Evolutionary conservation across 1,139 yeast species (phyloP), one percentile per base, ranked within the genome.

Genomic region (Pichia sp.): DNA sequence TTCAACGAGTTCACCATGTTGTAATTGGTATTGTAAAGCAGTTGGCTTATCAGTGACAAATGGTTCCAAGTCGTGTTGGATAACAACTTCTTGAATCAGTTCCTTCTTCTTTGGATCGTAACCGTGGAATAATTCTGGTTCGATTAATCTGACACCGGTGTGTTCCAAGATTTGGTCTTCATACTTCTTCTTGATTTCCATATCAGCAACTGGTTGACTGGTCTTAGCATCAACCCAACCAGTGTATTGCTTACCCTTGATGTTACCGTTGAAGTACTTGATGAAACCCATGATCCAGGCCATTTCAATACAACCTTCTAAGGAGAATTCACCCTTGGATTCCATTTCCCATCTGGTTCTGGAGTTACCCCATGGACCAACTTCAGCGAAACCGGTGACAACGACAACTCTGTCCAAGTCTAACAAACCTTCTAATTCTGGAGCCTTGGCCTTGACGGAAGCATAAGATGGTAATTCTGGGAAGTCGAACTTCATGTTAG

Each of bases 341-440:
- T 93, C 99, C 96, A 93, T 93, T 72, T 93, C 98, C 99, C 99
- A 93, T 77, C 99, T 84, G 53, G 99, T 93, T 79, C 98, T 87
- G 40, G 99, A 73, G 68, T 91, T 90, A 81, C 99, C 99, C 96
- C 97, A 94, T 66, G 99, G 99, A 67, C 97, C 95, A 59, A 93
- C 98, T 74, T 93, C 99, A 56, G 96, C 77, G 74, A 91, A 93
- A 71, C 99, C 99, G 46, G 99, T 91, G 52, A 91, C 91, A 55
- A 93, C 99, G 57, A 91, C 79, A 53, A 90, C 93, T 61, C 82
- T 83, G 66, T 90, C 97, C 66, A 91, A 83, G 66, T 93, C 96
- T 60, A 93, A 76, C 79, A 93, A 76, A 51, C 96, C 97, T 69
- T 88, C 93, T 63, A 93, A 77, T 53, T 88, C 85, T 47, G 88